phyloP scores from a whole-genome alignment of 2,329 filamentous ascomycete species.

The Botryotinia calthae region DNA sequence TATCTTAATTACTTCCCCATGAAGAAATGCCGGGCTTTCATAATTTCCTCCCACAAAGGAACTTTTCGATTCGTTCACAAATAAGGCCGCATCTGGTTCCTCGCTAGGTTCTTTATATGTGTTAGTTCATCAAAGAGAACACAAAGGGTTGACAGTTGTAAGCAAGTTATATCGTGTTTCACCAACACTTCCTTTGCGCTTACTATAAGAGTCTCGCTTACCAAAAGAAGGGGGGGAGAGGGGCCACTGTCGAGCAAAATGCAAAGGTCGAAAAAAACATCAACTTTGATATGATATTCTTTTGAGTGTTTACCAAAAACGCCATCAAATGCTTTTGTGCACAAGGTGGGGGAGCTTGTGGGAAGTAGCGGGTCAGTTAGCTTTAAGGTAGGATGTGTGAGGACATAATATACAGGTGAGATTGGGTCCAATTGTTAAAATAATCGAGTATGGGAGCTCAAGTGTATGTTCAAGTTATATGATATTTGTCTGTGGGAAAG shows the following conservation, averaged over 20 bases:
- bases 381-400: neutral
- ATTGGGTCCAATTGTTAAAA: neutral
- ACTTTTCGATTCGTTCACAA: neutral
- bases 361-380: neutral
- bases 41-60: neutral
- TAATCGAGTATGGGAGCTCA: neutral
- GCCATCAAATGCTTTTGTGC: neutral
- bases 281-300: neutral
- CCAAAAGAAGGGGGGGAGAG: neutral
- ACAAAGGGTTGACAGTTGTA: neutral
- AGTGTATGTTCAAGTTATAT: neutral
- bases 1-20: neutral
- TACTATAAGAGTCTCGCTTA: neutral
- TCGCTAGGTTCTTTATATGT: neutral
- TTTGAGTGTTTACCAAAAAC: too few relatives aligned
- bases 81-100: neutral
- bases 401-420: neutral
- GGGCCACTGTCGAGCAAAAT: neutral
- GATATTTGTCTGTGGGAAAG: neutral
- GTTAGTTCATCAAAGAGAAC: neutral
- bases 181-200: neutral
- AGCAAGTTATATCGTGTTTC: neutral
- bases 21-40: neutral
- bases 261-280: neutral
- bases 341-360: neutral